Conservation (phyloP, 768 basidiomycete genomes). For the Hirschioporus abietinus region DNA sequence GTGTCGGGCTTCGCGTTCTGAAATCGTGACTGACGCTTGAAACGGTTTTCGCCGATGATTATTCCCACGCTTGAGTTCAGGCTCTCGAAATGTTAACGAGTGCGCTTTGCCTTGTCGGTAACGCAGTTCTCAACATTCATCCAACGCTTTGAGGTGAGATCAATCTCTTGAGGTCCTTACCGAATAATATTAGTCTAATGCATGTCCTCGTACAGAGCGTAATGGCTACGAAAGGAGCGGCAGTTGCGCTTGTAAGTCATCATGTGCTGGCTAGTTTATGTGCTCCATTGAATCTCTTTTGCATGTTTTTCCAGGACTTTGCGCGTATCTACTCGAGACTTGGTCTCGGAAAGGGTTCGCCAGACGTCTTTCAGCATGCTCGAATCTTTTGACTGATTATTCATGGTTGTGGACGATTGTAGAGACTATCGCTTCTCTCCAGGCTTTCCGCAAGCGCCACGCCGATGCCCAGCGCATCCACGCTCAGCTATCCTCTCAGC, state of each 20-base stretch:
- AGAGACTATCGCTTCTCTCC: constrained; percentile 89
- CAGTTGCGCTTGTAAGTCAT: constrained; percentile 53
- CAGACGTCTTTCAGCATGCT: constrained; percentile 3
- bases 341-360: constrained; percentile 81
- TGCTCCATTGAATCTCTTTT: constrained; percentile 11
- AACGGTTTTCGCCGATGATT: not conserved
- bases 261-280: constrained; percentile 7
- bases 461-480: constrained; percentile 77
- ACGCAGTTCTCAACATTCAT: not conserved
- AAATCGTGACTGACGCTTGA: not conserved
- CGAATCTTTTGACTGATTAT: constrained; percentile 4
- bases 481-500: constrained; percentile 56
- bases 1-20: not conserved
- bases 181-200: not conserved
- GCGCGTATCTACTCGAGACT: constrained; percentile 77
- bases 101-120: not conserved
- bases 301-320: constrained; percentile 55
- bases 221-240: constrained; percentile 71
- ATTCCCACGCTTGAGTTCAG: not conserved
- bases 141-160: not conserved
- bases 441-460: constrained; percentile 96
- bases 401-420: constrained; percentile 9
- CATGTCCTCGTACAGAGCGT: constrained; percentile 17
- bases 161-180: not conserved
- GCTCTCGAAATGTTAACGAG: not conserved